These are phyloP conservation scores for Hortiboletus campestris DNA, from an alignment of 768 basidiomycete species.

Conservation along the genomic window DNA sequence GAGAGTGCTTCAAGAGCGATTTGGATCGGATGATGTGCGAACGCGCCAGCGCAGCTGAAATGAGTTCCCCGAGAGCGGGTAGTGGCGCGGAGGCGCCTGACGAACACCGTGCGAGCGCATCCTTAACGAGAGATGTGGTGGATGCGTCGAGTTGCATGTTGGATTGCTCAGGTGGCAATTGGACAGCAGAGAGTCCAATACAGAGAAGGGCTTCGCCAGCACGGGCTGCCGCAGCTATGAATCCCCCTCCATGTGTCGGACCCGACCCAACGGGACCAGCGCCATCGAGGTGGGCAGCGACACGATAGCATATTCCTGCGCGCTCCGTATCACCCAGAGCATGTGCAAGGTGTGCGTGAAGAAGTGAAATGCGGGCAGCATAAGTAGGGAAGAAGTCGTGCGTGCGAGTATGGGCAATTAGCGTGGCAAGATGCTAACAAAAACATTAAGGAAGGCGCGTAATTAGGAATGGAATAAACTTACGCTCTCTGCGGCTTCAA, in stretches of 20 bases:
- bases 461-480: slow-evolving; percentile 8
- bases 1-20: slow-evolving; percentile 53
- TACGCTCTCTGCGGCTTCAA: slow-evolving; percentile 59
- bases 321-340: slow-evolving; percentile 51
- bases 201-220: slow-evolving; percentile 52
- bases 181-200: slow-evolving; percentile 39
- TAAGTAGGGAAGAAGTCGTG: slow-evolving; percentile 54
- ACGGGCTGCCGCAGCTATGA: slow-evolving; percentile 47
- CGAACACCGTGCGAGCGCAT: slow-evolving; percentile 27
- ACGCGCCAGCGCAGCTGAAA: slow-evolving; percentile 19
- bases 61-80: slow-evolving; percentile 12
- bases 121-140: slow-evolving; percentile 22
- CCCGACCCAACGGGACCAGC: slow-evolving; percentile 27
- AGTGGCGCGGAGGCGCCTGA: slow-evolving; percentile 20
- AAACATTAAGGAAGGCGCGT: not conserved
- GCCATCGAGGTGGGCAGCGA: slow-evolving; percentile 52
- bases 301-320: slow-evolving; percentile 61
- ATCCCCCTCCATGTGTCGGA: slow-evolving; percentile 28
- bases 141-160: slow-evolving; percentile 15
- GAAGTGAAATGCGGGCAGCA: slow-evolving; percentile 60
- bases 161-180: slow-evolving; percentile 3
- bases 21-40: slow-evolving; percentile 31
- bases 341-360: slow-evolving; percentile 74
- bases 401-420: slow-evolving; percentile 64
- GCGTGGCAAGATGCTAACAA: slow-evolving; percentile 37